These are phyloP conservation scores for Viridothelium virens DNA, from an alignment of 495 filamentous ascomycete genomes.

Conservation along the genomic window DNA sequence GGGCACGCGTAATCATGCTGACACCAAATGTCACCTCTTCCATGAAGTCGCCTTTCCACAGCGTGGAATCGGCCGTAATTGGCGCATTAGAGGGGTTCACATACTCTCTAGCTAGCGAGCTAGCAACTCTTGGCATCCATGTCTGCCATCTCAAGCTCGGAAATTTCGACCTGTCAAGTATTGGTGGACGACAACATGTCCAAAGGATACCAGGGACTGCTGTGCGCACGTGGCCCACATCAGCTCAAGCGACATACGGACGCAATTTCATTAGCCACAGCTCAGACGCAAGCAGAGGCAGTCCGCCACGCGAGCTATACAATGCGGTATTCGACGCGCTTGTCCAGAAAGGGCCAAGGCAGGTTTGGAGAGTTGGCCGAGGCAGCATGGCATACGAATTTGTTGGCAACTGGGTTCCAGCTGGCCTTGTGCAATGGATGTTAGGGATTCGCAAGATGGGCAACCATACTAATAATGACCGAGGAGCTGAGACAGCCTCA, in stretches of 20 bases:
- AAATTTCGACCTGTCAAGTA: slow-evolving; percentile 60
- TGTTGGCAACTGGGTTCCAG: slow-evolving; percentile 76
- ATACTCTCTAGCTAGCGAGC: slow-evolving; percentile 64
- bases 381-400: slow-evolving; percentile 78
- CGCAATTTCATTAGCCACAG: slow-evolving; percentile 49
- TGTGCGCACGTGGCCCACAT: slow-evolving; percentile 27
- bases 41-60: slow-evolving; percentile 74
- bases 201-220: slow-evolving; percentile 27
- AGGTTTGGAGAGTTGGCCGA: slow-evolving; percentile 65
- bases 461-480: neutral
- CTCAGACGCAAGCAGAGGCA: slow-evolving; percentile 47
- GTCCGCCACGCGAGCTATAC: slow-evolving; percentile 65
- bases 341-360: slow-evolving; percentile 44
- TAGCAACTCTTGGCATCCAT: slow-evolving; percentile 60
- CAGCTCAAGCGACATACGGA: slow-evolving; percentile 25
- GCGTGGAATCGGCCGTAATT: slow-evolving; percentile 69
- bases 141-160: slow-evolving; percentile 82
- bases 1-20: slow-evolving; percentile 60
- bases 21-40: slow-evolving; percentile 79
- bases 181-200: slow-evolving; percentile 36
- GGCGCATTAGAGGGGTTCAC: slow-evolving; percentile 76
- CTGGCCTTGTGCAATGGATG: slow-evolving; percentile 77
- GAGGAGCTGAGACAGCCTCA: neutral
- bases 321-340: slow-evolving; percentile 81
- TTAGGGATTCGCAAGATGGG: slow-evolving; percentile 45